Conservation (phyloP, 192 early-diverging fungal genomes). For the Entomortierella parvispora region DNA sequence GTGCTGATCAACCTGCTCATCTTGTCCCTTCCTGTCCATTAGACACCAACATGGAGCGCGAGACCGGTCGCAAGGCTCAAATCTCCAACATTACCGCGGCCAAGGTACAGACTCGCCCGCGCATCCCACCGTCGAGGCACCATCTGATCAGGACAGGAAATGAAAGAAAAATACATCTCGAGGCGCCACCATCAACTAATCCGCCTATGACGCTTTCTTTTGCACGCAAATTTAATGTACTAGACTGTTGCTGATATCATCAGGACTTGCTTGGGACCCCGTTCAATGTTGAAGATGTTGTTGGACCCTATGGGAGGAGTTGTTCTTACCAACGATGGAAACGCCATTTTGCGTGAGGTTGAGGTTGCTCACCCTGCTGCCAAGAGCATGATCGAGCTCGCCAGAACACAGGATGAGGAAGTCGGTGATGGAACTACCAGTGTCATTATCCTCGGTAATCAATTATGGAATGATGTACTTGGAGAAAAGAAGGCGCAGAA, state of each 20-base stretch:
- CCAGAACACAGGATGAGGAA: slow-evolving; percentile 99
- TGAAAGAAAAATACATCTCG: neutral
- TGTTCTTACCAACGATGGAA: slow-evolving; percentile 98
- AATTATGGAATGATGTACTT: too few relatives aligned
- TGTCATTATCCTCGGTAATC: slow-evolving; percentile 96
- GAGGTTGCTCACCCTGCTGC: slow-evolving; percentile 99
- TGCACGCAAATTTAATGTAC: neutral
- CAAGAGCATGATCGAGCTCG: slow-evolving; percentile 99
- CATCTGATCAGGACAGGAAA: neutral
- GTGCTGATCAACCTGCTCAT: neutral
- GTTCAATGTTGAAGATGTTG: slow-evolving; percentile 99
- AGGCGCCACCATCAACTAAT: neutral
- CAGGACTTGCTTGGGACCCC: slow-evolving; percentile 97
- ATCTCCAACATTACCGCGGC: slow-evolving; percentile 97
- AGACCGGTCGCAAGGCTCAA: slow-evolving; percentile 96
- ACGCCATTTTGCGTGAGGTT: slow-evolving; percentile 97
- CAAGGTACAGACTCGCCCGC: slow-evolving; percentile 79
- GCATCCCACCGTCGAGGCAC: neutral
- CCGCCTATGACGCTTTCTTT: neutral
- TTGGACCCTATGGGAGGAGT: slow-evolving; percentile 99
- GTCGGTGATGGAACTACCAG: slow-evolving; percentile 99
- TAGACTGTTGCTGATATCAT: slow-evolving; percentile 98
- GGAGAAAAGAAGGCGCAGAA: too few relatives aligned
- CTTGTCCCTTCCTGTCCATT: slow-evolving; percentile 7
- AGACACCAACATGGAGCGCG: slow-evolving; percentile 92